Conservation (phyloP, 2,329 filamentous ascomycete species). For the Alternaria novae-zelandiae region DNA sequence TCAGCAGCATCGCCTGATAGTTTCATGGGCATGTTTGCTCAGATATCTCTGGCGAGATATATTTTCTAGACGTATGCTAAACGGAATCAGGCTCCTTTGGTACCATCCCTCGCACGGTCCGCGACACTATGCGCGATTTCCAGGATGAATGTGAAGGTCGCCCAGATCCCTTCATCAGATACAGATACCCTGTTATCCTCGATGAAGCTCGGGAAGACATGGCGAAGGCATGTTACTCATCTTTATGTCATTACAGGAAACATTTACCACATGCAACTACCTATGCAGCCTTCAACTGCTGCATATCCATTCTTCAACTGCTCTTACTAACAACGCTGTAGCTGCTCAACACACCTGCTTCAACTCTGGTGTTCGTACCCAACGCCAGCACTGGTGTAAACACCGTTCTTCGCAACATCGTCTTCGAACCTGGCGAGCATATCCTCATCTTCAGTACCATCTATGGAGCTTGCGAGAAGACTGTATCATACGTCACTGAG, state of each 20-base stretch:
- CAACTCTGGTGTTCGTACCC: slow-evolving; percentile 75
- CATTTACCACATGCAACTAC: neutral
- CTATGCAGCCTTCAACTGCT: neutral
- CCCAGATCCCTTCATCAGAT: slow-evolving; percentile 80
- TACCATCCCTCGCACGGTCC: slow-evolving; percentile 70
- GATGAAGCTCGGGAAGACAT: slow-evolving; percentile 69
- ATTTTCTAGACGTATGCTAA: neutral
- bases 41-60: neutral
- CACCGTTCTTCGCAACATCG: slow-evolving; percentile 77
- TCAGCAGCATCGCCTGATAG: too few relatives aligned
- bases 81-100: slow-evolving; percentile 73
- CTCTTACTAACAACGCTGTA: slow-evolving; percentile 21
- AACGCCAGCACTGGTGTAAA: slow-evolving; percentile 84
- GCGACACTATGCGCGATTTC: slow-evolving; percentile 65
- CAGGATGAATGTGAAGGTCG: slow-evolving; percentile 70
- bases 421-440: slow-evolving; percentile 72
- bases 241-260: neutral
- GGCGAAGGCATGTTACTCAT: slow-evolving; percentile 18
- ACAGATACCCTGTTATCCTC: slow-evolving; percentile 67
- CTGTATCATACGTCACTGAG: slow-evolving; percentile 75
- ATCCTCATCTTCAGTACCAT: slow-evolving; percentile 80
- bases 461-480: slow-evolving; percentile 79
- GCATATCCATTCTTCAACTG: too few relatives aligned
- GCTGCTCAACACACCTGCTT: slow-evolving; percentile 68
- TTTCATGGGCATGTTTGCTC: too few relatives aligned